Evolutionary conservation across 495 filamentous ascomycete species (phyloP), one percentile per base, ranked within the genome.

Genomic region (Mycothermus thermophilus): DNA sequence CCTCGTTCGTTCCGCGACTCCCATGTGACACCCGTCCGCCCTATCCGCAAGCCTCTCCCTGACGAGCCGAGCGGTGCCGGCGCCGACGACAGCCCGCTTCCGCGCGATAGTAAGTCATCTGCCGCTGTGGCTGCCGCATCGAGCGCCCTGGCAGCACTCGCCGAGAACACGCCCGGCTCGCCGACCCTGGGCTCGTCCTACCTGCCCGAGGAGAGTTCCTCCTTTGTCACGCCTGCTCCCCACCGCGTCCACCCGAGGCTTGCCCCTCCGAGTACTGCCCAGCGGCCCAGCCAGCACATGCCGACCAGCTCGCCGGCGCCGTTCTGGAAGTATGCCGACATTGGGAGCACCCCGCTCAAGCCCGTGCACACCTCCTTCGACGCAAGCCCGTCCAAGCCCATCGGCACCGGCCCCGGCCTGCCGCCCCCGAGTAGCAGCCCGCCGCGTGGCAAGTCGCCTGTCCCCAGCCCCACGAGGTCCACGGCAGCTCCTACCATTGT

Each of bases 271-370:
- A 88, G 79, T 48, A 93, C 90, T 1, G 75, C 79, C 5, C 83
- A 90, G 47, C 69, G 87, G 27, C 92, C 92, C 3, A 93, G 84
- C 46, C 84, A 88, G 52, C 90, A 87, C 59, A 86, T 95, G 75
- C 83, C 86, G 12, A 86, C 88, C 51, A 88, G 80, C 51, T 92
- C 82, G 14, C 90, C 90, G 0, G 90, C 92, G n/a, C 85, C 88
- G 13, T 96, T 95, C 60, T 96, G 88, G 88, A 92, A 83, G 49
- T 90, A 80, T 50, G 75, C 70, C 19, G 74, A 78, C 42, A 66
- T 78, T 35, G 74, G 78, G 8, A 85, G 75, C 57, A 94, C 86
- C 1, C 86, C 87, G 24, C 74, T 80, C 2, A 71, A 73, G 38
- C 66, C 73, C 1, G 61, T 66, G 20, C 65, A 72, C 1, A 62